phyloP scores from a whole-genome alignment of 257 asterid genomes.

The Lycium barbarum region DNA sequence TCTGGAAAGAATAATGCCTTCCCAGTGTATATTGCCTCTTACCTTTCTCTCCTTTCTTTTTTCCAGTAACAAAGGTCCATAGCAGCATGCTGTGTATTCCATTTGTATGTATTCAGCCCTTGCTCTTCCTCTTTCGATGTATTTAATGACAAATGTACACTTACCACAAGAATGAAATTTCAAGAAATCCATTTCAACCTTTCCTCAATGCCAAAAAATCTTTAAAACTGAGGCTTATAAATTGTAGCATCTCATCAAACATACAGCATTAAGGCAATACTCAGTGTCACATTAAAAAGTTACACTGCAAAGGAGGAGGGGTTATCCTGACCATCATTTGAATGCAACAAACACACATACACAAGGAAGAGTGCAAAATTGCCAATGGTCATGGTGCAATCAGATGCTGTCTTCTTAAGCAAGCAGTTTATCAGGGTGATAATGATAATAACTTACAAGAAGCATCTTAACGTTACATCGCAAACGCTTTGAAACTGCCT shows the following conservation, averaged over 20 bases:
- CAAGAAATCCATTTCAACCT: background rate
- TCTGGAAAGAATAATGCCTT: constrained; percentile 62
- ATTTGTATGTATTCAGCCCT: background rate
- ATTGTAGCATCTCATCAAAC: background rate
- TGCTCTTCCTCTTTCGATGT: constrained; percentile 16
- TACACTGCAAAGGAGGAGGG: background rate
- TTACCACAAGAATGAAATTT: background rate
- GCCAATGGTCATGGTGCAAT: background rate
- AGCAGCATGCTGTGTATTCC: background rate
- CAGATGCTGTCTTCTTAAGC: background rate
- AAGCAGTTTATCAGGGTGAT: background rate
- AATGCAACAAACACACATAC: background rate
- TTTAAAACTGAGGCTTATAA: background rate
- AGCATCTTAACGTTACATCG: background rate
- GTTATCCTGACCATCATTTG: background rate
- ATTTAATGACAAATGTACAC: background rate
- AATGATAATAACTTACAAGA: constrained; percentile 10
- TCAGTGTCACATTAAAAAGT: background rate
- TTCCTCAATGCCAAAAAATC: background rate
- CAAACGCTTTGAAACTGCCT: constrained; percentile 11
- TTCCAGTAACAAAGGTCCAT: background rate
- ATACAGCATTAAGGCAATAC: constrained; percentile 1
- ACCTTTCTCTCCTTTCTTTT: background rate
- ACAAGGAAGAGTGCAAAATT: background rate
- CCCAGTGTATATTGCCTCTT: constrained; percentile 10